Evolutionary conservation across 2,329 filamentous ascomycete species (phyloP).

Genomic region (Monosporascus cannonballus): DNA sequence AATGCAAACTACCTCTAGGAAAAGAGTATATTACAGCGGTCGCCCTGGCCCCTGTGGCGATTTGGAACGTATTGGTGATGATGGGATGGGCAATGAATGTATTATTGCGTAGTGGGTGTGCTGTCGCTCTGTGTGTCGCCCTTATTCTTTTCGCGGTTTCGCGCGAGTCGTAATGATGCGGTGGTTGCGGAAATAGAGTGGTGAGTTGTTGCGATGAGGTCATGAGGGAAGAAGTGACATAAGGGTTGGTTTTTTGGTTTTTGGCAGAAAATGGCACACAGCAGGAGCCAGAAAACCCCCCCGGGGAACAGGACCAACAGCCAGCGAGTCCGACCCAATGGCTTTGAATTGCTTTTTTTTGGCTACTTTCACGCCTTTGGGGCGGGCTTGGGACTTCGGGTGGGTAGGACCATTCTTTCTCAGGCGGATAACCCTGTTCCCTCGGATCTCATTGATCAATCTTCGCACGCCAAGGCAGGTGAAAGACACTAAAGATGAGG

Average conservation of each 20-base stretch:
- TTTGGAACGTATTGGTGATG: slow-evolving; percentile 13
- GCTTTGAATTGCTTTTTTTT: too few relatives aligned
- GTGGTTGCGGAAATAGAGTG: slow-evolving; percentile 13
- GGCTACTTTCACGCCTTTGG: neutral
- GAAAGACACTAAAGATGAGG: neutral
- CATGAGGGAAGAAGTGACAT: slow-evolving; percentile 34
- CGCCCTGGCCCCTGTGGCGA: slow-evolving; percentile 11
- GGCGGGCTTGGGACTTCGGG: neutral
- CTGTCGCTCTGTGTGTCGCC: slow-evolving; percentile 5
- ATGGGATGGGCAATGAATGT: slow-evolving; percentile 7
- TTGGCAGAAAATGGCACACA: slow-evolving; percentile 27
- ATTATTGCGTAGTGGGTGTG: slow-evolving; percentile 2
- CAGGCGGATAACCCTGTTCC: neutral
- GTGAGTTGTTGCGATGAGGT: slow-evolving; percentile 30
- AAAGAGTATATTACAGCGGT: slow-evolving; percentile 12
- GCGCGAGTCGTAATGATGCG: slow-evolving; percentile 2
- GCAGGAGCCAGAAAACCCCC: slow-evolving; percentile 30
- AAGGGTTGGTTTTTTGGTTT: slow-evolving; percentile 32
- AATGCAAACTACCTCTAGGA: slow-evolving; percentile 26
- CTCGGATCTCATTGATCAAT: neutral
- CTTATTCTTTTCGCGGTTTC: neutral
- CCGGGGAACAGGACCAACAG: slow-evolving; percentile 18
- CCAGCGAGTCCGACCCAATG: too few relatives aligned
- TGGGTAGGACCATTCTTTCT: neutral
- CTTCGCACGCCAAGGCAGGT: neutral